Evolutionary conservation across 352 stramenopile species (phyloP).

Genomic region (Pilasporangium apinafurcum): DNA sequence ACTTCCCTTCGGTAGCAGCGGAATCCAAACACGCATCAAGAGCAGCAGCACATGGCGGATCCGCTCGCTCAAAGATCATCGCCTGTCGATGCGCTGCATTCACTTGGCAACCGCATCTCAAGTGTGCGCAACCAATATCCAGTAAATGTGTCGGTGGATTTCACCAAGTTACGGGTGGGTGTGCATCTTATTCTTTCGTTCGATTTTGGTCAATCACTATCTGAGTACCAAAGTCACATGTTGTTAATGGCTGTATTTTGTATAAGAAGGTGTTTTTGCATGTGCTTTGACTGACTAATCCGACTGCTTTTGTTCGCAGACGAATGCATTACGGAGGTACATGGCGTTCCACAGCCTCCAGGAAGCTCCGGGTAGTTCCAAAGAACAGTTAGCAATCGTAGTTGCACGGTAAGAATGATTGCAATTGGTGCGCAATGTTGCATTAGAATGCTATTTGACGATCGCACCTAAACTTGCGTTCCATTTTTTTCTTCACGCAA

Average conservation of each 20-base stretch:
- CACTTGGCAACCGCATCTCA: conserved; percentile 5
- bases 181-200: not conserved
- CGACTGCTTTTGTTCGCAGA: conserved; percentile 11
- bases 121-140: conserved; percentile 47
- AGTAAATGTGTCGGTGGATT: conserved; percentile 55
- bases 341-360: conserved; percentile 56
- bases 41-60: not conserved
- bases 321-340: conserved; percentile 59
- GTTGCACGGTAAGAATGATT: conserved; percentile 40
- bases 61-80: not conserved
- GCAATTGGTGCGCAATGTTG: too few relatives aligned
- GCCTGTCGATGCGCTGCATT: not conserved
- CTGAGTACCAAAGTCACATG: too few relatives aligned
- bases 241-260: not conserved
- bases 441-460: not conserved
- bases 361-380: conserved; percentile 36
- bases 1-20: too few relatives aligned
- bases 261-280: not conserved
- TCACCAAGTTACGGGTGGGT: conserved; percentile 56
- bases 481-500: not conserved
- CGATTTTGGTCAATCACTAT: too few relatives aligned
- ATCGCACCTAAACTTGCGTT: not conserved
- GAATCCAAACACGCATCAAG: not conserved
- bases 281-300: conserved; percentile 1
- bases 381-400: conserved; percentile 46